Evolutionary conservation across 257 asterid species (phyloP).

Genomic region (Solanum piurae): DNA sequence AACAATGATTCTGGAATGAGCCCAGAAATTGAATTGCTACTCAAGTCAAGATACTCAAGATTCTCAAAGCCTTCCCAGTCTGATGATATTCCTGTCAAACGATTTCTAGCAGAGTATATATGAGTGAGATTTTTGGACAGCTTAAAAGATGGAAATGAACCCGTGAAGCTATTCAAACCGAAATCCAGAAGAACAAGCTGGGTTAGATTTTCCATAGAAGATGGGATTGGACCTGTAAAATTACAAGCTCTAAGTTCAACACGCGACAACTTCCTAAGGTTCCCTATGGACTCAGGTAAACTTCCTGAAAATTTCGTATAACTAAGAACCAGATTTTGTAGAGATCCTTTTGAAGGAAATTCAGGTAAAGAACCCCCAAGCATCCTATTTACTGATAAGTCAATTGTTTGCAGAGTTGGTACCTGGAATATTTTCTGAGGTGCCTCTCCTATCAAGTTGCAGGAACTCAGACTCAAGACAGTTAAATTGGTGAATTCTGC

Average conservation of each 20-base stretch:
- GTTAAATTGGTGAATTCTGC: slow-evolving; percentile 29
- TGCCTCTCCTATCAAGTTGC: slow-evolving; percentile 23
- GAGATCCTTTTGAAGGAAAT: slow-evolving; percentile 31
- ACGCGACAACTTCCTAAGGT: slow-evolving; percentile 22
- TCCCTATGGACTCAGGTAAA: slow-evolving; percentile 40
- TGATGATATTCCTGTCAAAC: slow-evolving; percentile 25
- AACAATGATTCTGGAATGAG: slow-evolving; percentile 38
- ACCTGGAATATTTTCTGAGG: slow-evolving; percentile 39
- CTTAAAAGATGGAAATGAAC: slow-evolving; percentile 40
- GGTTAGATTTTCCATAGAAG: slow-evolving; percentile 28
- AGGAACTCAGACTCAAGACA: slow-evolving; percentile 17
- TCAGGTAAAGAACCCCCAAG: slow-evolving; percentile 49
- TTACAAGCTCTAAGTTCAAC: slow-evolving; percentile 23
- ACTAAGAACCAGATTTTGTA: slow-evolving; percentile 27
- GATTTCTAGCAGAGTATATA: slow-evolving; percentile 11
- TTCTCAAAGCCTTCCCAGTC: slow-evolving; percentile 31
- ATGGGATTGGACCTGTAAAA: slow-evolving; percentile 45
- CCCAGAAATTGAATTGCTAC: slow-evolving; percentile 38
- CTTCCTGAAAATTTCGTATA: slow-evolving; percentile 34
- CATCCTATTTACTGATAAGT: slow-evolving; percentile 24
- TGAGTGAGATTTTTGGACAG: slow-evolving; percentile 18
- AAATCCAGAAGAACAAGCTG: slow-evolving; percentile 29
- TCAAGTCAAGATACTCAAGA: slow-evolving; percentile 28
- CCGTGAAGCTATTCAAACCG: slow-evolving; percentile 21
- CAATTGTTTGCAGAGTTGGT: slow-evolving; percentile 22